Evolutionary conservation across 768 basidiomycete genomes (phyloP).

Genomic region (Boletus vinaceobasis): DNA sequence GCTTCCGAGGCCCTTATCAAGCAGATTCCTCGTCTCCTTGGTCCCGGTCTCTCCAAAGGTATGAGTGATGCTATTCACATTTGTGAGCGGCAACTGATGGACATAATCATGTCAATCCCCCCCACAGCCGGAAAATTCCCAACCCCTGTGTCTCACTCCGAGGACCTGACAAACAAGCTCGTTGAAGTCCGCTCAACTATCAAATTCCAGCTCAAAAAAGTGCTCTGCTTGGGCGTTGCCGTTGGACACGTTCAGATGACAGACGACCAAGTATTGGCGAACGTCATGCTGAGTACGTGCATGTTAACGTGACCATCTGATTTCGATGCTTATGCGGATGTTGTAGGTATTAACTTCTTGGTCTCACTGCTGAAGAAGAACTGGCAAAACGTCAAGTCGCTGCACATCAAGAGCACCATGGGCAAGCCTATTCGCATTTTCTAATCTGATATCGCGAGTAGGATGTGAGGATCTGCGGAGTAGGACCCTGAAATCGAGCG

Average conservation of each 20-base stretch:
- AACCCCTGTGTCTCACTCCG: constrained; percentile 88
- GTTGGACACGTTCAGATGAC: constrained; percentile 97
- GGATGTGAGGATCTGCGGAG: constrained; percentile 10
- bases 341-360: constrained; percentile 95
- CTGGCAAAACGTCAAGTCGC: constrained; percentile 99
- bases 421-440: constrained; percentile 96
- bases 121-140: constrained; percentile 95
- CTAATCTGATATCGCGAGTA: constrained; percentile 39
- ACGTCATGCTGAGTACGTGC: constrained; percentile 91
- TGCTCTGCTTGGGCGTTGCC: constrained; percentile 97
- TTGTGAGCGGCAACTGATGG: not conserved
- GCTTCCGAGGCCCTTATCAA: constrained; percentile 97
- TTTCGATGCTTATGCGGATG: constrained; percentile 5
- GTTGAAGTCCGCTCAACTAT: constrained; percentile 97
- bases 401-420: constrained; percentile 99
- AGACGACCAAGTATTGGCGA: constrained; percentile 93
- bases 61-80: not conserved
- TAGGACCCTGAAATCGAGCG: constrained; percentile 16
- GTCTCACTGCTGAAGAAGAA: constrained; percentile 99
- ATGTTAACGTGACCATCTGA: not conserved
- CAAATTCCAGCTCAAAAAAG: constrained; percentile 99
- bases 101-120: not conserved
- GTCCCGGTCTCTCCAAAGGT: constrained; percentile 99
- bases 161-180: constrained; percentile 88
- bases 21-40: constrained; percentile 99